These are phyloP conservation scores for Xylaria sp. DNA, from an alignment of 2,329 filamentous ascomycete genomes.

Conservation along the genomic window DNA sequence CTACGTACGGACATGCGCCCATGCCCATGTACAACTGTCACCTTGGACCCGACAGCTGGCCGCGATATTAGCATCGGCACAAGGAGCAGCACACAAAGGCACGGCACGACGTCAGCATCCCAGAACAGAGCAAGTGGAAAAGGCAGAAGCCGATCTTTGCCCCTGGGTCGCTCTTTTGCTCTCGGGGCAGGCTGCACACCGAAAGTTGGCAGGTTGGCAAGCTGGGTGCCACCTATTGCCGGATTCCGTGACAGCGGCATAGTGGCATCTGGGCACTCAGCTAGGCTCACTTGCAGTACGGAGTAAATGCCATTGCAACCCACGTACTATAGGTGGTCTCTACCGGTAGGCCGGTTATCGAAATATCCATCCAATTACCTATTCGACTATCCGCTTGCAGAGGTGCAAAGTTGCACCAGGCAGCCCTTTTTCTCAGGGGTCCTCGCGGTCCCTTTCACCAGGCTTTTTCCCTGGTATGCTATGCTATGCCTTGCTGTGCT, in stretches of 20 bases:
- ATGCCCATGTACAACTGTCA: conserved; percentile 7
- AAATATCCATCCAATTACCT: no score
- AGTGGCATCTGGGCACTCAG: background rate
- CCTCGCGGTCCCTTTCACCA: no score
- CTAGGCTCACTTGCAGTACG: background rate
- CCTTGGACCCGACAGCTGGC: conserved; percentile 8
- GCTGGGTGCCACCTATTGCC: conserved; percentile 16
- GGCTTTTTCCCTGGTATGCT: no score
- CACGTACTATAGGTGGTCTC: no score
- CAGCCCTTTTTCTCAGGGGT: no score
- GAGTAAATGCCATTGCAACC: no score
- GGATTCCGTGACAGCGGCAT: conserved; percentile 7
- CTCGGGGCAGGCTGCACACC: conserved; percentile 15
- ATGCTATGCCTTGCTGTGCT: no score
- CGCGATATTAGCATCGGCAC: conserved; percentile 16
- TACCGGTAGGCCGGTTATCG: no score
- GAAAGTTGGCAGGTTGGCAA: conserved; percentile 16
- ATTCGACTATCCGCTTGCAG: no score
- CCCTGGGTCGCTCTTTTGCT: background rate
- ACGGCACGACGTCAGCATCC: no score
- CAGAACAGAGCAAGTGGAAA: background rate
- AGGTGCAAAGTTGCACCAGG: no score
- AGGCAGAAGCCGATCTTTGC: background rate
- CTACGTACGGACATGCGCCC: conserved; percentile 9
- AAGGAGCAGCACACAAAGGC: conserved; percentile 1